Conservation (phyloP, 2,329 filamentous ascomycete genomes). For the Drechmeria coniospora region DNA sequence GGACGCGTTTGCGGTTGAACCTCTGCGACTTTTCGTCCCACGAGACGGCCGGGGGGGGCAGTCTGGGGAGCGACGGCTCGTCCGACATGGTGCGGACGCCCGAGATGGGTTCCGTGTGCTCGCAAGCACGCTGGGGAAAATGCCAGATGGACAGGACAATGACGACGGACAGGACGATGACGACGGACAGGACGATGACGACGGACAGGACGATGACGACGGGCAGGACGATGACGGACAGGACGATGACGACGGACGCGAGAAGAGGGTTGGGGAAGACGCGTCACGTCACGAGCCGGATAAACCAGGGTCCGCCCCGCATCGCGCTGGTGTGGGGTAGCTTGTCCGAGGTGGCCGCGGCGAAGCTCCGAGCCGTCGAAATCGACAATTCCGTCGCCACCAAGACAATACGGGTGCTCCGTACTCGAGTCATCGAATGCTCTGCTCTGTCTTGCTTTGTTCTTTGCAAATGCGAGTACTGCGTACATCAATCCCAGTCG, state of each 20-base stretch:
- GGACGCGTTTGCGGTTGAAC: slow-evolving; percentile 25
- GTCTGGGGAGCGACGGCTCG: slow-evolving; percentile 24
- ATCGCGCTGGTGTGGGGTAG: too few species aligned
- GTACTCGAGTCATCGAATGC: too few species aligned
- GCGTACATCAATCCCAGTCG: slow-evolving; percentile 47
- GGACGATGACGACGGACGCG: not conserved
- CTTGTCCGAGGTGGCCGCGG: too few species aligned
- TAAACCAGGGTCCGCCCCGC: too few species aligned
- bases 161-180: not conserved
- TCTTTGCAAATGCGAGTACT: too few species aligned
- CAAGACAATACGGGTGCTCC: too few species aligned
- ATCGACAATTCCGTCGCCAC: too few species aligned
- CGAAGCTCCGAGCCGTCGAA: too few species aligned
- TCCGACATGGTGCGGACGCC: slow-evolving; percentile 22
- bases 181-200: not conserved
- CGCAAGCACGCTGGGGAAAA: not conserved
- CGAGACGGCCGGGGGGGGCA: slow-evolving; percentile 21
- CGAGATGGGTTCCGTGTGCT: too few species aligned
- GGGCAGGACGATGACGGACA: not conserved
- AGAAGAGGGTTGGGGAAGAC: not conserved
- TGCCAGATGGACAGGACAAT: not conserved
- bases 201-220: not conserved
- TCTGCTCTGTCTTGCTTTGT: too few species aligned
- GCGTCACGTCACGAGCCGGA: not conserved
- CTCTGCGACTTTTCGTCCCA: slow-evolving; percentile 23